Conservation (phyloP, 352 stramenopile species). For the Pythium periplocum region DNA sequence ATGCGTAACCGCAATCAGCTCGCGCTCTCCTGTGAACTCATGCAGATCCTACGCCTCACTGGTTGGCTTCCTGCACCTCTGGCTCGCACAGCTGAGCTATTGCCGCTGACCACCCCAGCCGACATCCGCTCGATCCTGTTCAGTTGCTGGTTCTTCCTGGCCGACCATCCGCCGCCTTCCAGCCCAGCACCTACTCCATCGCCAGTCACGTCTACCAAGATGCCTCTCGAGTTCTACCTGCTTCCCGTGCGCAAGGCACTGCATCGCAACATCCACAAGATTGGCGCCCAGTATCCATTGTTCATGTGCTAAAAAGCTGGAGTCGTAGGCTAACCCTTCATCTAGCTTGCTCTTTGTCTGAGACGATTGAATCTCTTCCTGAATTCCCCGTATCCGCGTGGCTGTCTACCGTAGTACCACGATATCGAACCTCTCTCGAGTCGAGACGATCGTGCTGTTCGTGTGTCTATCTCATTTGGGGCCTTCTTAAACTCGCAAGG, state of each 20-base stretch:
- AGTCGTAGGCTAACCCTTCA: too few species aligned
- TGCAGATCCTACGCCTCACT: conserved; percentile 49
- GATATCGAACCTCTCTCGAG: too few species aligned
- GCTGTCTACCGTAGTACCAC: too few species aligned
- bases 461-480: too few species aligned
- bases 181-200: conserved; percentile 14
- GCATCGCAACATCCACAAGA: conserved; percentile 68
- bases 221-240: conserved; percentile 72
- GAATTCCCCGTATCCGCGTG: too few species aligned
- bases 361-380: too few species aligned
- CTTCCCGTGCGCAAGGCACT: conserved; percentile 70
- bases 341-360: too few species aligned
- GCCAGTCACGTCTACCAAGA: conserved; percentile 20
- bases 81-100: conserved; percentile 43
- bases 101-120: conserved; percentile 56
- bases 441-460: too few species aligned
- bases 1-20: conserved; percentile 76
- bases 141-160: conserved; percentile 81
- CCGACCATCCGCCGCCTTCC: conserved; percentile 51
- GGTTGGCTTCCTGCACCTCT: conserved; percentile 60
- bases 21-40: conserved; percentile 52
- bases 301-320: conserved; percentile 55
- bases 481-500: too few species aligned
- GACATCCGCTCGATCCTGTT: conserved; percentile 79
- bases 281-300: conserved; percentile 65